Conservation (phyloP, 2,329 filamentous ascomycete genomes). For the Fusarium albosuccineum region DNA sequence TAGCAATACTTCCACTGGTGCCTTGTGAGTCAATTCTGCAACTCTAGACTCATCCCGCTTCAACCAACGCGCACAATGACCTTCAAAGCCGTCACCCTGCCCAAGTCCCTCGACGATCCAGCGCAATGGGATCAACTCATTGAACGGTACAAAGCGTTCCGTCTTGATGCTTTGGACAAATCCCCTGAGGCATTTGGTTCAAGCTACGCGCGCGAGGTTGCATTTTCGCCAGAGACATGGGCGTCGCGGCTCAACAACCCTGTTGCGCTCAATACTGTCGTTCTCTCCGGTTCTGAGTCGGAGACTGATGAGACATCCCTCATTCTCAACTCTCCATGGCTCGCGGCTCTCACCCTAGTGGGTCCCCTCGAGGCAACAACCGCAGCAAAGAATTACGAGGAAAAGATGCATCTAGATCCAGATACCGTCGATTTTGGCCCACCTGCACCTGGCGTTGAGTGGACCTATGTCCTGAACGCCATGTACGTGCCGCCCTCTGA, state of each 20-base stretch:
- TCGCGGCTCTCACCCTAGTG: slow-evolving; percentile 20
- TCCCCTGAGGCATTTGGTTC: slow-evolving; percentile 33
- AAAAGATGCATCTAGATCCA: background rate
- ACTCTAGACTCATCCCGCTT: background rate
- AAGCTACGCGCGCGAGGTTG: slow-evolving; percentile 12
- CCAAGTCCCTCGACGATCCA: background rate
- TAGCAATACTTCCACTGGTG: too few species aligned
- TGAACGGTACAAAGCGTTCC: slow-evolving; percentile 18
- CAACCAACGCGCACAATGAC: background rate
- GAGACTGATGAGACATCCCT: background rate
- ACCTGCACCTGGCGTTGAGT: background rate
- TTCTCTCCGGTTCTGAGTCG: background rate
- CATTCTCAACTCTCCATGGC: slow-evolving; percentile 19
- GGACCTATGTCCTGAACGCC: slow-evolving; percentile 24
- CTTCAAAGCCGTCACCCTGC: background rate
- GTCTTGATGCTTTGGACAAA: slow-evolving; percentile 15
- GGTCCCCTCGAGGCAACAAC: slow-evolving; percentile 24
- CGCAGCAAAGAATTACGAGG: background rate
- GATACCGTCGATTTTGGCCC: slow-evolving; percentile 1
- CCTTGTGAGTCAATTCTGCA: background rate
- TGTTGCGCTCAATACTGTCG: slow-evolving; percentile 6
- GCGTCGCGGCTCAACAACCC: slow-evolving; percentile 17
- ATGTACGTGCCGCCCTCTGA: slow-evolving; percentile 26
- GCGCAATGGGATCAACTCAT: slow-evolving; percentile 15
- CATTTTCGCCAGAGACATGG: slow-evolving; percentile 11